phyloP scores from a whole-genome alignment of 1,284 basidiomycete genomes.

The Microbotryum saponariae region DNA sequence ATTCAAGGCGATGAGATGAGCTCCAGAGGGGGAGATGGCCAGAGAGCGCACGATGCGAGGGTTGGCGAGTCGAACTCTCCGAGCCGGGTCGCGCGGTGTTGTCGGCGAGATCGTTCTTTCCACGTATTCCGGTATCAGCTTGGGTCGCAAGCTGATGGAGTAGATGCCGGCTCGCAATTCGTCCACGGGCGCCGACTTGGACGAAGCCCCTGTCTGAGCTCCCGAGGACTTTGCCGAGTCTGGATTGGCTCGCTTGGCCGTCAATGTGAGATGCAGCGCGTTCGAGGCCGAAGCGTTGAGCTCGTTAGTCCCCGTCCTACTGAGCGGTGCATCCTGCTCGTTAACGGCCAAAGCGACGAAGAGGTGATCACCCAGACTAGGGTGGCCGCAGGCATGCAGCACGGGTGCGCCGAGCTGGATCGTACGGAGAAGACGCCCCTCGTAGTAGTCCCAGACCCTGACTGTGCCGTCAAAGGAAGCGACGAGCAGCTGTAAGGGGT shows the following conservation, averaged over 20 bases:
- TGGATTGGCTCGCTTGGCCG: neutral
- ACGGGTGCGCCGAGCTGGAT: conserved; percentile 65
- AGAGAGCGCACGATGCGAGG: conserved; percentile 46
- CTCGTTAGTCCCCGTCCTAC: conserved; percentile 24
- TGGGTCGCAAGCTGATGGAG: conserved; percentile 10
- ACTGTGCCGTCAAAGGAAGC: conserved; percentile 74
- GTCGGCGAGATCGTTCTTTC: neutral
- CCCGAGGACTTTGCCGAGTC: neutral
- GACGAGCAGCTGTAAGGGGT: conserved; percentile 82
- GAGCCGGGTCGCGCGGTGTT: conserved; percentile 44
- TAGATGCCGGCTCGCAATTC: conserved; percentile 8
- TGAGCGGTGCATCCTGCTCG: conserved; percentile 1
- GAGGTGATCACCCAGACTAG: conserved; percentile 56
- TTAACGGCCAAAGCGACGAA: conserved; percentile 46
- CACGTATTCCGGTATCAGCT: neutral
- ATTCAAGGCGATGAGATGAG: conserved; percentile 19
- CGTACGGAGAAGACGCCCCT: conserved; percentile 68
- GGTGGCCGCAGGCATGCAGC: conserved; percentile 61
- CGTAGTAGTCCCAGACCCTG: conserved; percentile 89
- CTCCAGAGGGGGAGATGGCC: conserved; percentile 58
- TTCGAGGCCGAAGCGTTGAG: neutral
- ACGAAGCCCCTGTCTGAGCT: conserved; percentile 26
- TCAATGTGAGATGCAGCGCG: neutral
- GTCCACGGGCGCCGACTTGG: conserved; percentile 24
- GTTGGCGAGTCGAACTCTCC: conserved; percentile 2